Evolutionary conservation across 1,284 basidiomycete genomes (phyloP).

Genomic region (Fomitopsis betulina): DNA sequence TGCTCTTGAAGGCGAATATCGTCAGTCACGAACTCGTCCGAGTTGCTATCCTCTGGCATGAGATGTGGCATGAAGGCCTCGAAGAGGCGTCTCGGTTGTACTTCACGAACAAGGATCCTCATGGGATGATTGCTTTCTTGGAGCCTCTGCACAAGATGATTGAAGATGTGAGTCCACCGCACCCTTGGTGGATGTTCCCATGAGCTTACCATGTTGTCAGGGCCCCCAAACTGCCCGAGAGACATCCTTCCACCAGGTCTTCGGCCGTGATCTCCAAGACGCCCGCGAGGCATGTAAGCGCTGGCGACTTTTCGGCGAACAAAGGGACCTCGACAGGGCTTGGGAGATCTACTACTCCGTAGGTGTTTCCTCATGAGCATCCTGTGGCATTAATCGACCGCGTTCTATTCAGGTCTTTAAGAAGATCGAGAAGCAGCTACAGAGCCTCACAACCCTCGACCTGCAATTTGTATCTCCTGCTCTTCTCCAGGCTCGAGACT

Average conservation of each 20-base stretch:
- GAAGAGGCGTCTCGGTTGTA: constrained; percentile 97
- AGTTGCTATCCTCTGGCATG: constrained; percentile 98
- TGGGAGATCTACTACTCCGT: constrained; percentile 98
- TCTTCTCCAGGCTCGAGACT: constrained; percentile 82
- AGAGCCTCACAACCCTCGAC: constrained; percentile 87
- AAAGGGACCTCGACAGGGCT: constrained; percentile 92
- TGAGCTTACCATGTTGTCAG: constrained; percentile 32
- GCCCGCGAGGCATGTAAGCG: constrained; percentile 91
- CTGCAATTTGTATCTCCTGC: constrained; percentile 97
- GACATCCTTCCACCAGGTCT: constrained; percentile 93
- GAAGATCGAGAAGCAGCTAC: constrained; percentile 93
- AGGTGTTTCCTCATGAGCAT: constrained; percentile 16
- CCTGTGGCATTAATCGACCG: background rate
- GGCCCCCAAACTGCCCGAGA: constrained; percentile 94
- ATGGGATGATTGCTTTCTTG: constrained; percentile 94
- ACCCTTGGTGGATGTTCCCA: background rate
- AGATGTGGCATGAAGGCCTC: constrained; percentile 98
- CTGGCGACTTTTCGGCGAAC: constrained; percentile 86
- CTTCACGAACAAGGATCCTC: constrained; percentile 98
- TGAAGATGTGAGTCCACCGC: constrained; percentile 63
- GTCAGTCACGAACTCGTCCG: constrained; percentile 96
- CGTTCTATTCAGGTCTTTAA: constrained; percentile 74
- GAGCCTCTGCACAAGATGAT: constrained; percentile 94
- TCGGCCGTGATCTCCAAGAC: constrained; percentile 90
- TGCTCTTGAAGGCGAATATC: constrained; percentile 61